Evolutionary conservation across 129 eudicot genomes (phyloP), one percentile per base, ranked within the genome.

Genomic region (Lactuca saligna): DNA sequence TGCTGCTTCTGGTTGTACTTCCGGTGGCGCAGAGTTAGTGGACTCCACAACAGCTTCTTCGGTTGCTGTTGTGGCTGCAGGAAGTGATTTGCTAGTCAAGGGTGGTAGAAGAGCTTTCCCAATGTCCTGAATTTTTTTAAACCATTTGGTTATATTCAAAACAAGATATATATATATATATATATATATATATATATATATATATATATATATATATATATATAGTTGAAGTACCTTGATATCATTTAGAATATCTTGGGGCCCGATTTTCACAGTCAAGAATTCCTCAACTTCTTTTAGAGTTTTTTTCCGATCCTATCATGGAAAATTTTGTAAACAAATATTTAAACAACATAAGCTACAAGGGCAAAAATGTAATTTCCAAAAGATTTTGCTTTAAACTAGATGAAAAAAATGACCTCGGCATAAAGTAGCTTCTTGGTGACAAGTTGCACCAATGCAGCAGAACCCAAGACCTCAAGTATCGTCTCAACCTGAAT

Each of bases 401-500:
- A 11, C 15, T 31, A 42, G 44, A 13, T 41, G 71, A 2, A 57
- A 63, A 32, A 41, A 82, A 83, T 54, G 51, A 85, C 99, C 99
- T 93, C 97, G 12, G 95, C 95, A 80, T 74, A 89, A 48, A 93
- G 91, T 73, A 93, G 79, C 73, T 93, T 93, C 87, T 83, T 89
- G 95, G 82, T 89, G 71, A 87, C 46, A 63, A 93, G 63, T 82
- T 93, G 99, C 62, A 93, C 75, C 54, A 93, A 62, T 7, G 93
- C 99, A 58, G 93, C 99, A 33, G 97, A 85, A 65, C 99, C 99
- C 48, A 93, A 70, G 39, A 89, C 53, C 78, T 89, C 95, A 14
- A 93, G 92, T 63, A 89, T 59, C 29, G 99, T 93, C 78, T 93
- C 99, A 44, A 82, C 90, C 99, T 93, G 83, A 79, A 72, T 61